Base-by-base conservation (phyloP, 768 basidiomycete genomes). In the Macrolepiota albuminosa region DNA sequence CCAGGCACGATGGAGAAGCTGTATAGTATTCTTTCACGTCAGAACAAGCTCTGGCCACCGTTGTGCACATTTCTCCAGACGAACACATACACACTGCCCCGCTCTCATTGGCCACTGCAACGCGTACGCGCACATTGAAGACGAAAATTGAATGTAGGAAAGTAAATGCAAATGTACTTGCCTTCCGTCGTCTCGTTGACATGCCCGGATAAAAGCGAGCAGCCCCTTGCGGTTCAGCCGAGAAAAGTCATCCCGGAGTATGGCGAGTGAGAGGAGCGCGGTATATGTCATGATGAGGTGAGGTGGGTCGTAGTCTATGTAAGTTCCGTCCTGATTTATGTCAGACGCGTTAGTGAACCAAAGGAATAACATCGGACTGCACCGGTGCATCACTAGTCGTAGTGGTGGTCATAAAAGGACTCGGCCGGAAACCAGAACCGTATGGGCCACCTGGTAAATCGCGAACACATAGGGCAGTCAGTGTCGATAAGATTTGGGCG, bases 231-330 rank as follows among this genome's bases (percentile, higher is more conserved):
- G 80, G 66, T 98, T 83, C 26, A 99, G 75, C 57, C 75, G 76
- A 37, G 81, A 72, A 66, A 95, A 88, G 64, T 92, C 86, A 67
- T 97, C 96, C n/a, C 90, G 82, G 29, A 99, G 80, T 62, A 97
- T 88, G 0, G 89, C 84, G 11, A 99, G 86, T 0, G 84, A 82
- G 4, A 97, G 74, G 11, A 99, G 70, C 0, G 95, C 93, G 1
- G 94, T 93, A 68, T 98, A 99, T 8, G 95, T 95, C 82, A 94
- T 91, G 57, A 97, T 93, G 16, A 98, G 76, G 71, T 98, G 89
- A 0, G 92, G 90, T 18, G 82, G 80, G 63, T 89, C 83, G 68
- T 85, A 84, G 39, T 81, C 78, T 10, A 76, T 71, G 64, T 82
- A 78, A 29, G 71, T 67, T 24, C 64, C 67, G 74, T 76, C 63